Base-by-base conservation (phyloP, 495 filamentous ascomycete species). In the Neurospora sp. region DNA sequence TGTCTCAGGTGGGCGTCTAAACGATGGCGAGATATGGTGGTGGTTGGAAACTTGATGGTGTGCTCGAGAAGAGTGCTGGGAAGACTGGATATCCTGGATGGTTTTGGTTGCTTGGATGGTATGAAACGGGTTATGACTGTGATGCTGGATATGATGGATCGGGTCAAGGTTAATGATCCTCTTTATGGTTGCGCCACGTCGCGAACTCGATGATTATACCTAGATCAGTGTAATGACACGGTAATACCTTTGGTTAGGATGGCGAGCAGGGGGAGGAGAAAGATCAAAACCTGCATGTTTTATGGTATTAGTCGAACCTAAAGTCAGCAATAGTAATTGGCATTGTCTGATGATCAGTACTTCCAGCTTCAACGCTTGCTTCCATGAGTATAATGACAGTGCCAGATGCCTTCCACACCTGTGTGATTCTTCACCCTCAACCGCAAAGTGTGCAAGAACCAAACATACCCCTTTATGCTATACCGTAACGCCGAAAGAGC, bases 1-100 rank as follows among this genome's bases (percentile, higher is more conserved):
- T 86, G 84, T 82, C 82, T 69, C 84, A 86, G 78, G 81, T 86
- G 71, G 74, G 82, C 73, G 82, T 84, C 66, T 85, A 81, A 76
- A 69, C 12, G 20, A 9, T 59, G 6, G 42, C n/a, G 70, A 40
- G 39, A 14, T 10, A 9, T 4, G 20, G 38, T 12, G 12, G 8
- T 31, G 38, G 40, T 20, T 73, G 70, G 42, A 18, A 18, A 31
- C 41, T 71, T 37, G 20, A 14, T 8, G 11, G 22, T 6, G 69
- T 69, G 37, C 37, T 22, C 31, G 37, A 20, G n/a, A 40, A 20
- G 61, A 41, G 46, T 40, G 40, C 8, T 48, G 68, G 69, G 20
- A 68, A 59, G 42, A 42, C 22, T 35, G 68, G 27, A 37, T 69
- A 42, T 71, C 68, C n/a, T 39, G 38, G 11, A 27, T 66, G 12